Percentiles rank a stretch among this genome's conserved stretches.
These are phyloP conservation scores for Poterioochromonas sp. DNA, from an alignment of 352 stramenopile genomes.

Conservation along the genomic window DNA sequence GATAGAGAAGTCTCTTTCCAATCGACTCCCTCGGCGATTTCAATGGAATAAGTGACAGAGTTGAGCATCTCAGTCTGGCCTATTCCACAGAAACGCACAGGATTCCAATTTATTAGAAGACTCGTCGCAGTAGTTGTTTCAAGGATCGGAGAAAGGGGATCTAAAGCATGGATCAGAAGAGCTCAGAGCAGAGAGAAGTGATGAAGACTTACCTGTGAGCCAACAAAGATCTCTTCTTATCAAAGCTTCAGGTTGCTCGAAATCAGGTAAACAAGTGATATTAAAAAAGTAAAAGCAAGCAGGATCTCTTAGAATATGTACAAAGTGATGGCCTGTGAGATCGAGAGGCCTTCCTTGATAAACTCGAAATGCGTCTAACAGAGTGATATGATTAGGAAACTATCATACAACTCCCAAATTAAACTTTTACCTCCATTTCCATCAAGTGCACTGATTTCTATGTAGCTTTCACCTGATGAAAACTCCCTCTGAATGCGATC, in stretches of 20 bases:
- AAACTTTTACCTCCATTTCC: constrained; percentile 27
- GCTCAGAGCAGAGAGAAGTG: background rate
- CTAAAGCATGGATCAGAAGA: background rate
- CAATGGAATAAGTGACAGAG: constrained; percentile 13
- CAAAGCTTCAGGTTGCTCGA: background rate
- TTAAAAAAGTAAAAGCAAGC: constrained; percentile 32
- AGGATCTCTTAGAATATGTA: constrained; percentile 26
- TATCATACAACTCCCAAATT: background rate
- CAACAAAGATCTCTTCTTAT: constrained; percentile 30
- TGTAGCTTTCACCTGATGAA: background rate
- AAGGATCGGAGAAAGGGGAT: background rate
- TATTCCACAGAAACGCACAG: constrained; percentile 27
- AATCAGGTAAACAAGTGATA: background rate
- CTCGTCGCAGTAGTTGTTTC: background rate
- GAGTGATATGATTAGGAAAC: background rate
- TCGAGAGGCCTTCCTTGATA: background rate
- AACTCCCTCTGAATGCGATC: background rate
- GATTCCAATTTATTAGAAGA: background rate
- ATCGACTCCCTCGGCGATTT: constrained; percentile 18
- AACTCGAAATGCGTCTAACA: constrained; percentile 23
- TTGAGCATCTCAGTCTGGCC: background rate
- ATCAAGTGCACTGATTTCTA: constrained; percentile 26
- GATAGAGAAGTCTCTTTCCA: background rate
- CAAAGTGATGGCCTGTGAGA: background rate
- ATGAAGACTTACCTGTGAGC: constrained; percentile 30